Evolutionary conservation across 805 yeast genomes (phyloP).

Genomic region (Kodamaea fukazawae): DNA sequence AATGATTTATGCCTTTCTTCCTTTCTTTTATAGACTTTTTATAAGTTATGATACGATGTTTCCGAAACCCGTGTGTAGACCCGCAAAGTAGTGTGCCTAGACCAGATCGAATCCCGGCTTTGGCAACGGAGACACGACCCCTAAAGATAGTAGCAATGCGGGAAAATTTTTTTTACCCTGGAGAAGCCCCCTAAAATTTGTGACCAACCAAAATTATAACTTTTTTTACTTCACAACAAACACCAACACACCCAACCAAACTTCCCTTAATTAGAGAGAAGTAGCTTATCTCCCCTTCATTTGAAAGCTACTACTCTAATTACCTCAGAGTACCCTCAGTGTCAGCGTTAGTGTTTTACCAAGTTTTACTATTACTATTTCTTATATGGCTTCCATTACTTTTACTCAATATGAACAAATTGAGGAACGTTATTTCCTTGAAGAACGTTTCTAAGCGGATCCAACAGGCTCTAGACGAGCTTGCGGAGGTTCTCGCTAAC

Average conservation of each 20-base stretch:
- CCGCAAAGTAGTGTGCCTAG: too few species aligned
- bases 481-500: conserved; percentile 28
- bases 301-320: conserved; percentile 5
- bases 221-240: conserved; percentile 1
- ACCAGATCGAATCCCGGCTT: too few species aligned
- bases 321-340: conserved; percentile 4
- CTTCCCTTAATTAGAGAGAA: conserved; percentile 1
- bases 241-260: conserved; percentile 1
- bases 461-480: conserved; percentile 47
- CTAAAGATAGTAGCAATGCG: too few species aligned
- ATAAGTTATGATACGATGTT: too few species aligned
- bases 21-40: too few species aligned
- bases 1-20: too few species aligned
- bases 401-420: conserved; percentile 13
- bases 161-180: too few species aligned
- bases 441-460: conserved; percentile 45
- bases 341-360: conserved; percentile 5
- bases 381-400: conserved; percentile 9
- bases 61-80: too few species aligned
- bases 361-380: conserved; percentile 5
- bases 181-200: too few species aligned
- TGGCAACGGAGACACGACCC: too few species aligned
- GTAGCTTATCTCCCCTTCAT: conserved; percentile 3
- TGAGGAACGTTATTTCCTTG: conserved; percentile 46
- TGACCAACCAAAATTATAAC: conserved; percentile 1